These are phyloP conservation scores for Naganishia vishniacii DNA, from an alignment of 768 basidiomycete genomes.

Conservation along the genomic window DNA sequence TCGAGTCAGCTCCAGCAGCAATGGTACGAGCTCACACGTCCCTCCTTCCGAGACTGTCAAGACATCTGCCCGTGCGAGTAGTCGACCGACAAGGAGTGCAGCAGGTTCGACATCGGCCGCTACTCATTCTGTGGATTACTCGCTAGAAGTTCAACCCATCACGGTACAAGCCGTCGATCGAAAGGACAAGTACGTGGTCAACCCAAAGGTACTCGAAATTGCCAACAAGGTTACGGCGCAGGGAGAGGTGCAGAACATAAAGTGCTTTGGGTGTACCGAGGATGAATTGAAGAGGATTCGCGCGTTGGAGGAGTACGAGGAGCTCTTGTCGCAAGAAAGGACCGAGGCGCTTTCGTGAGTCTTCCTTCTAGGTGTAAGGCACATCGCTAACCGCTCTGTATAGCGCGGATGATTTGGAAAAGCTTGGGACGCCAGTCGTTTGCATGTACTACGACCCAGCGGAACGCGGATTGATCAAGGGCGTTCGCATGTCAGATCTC, in stretches of 20 bases:
- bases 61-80: neutral
- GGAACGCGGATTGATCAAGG: constrained; percentile 8
- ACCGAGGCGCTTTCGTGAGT: neutral
- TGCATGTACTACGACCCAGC: constrained; percentile 17
- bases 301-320: neutral
- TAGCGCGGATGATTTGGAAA: neutral
- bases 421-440: neutral
- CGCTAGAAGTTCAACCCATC: constrained; percentile 2
- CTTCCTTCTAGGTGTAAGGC: too few relatives aligned
- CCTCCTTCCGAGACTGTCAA: neutral
- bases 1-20: too few relatives aligned
- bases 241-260: constrained; percentile 3
- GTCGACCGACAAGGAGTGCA: neutral
- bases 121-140: neutral
- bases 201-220: neutral
- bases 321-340: too few relatives aligned
- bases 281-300: neutral
- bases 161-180: neutral
- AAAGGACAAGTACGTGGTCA: constrained; percentile 8
- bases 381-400: neutral
- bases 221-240: neutral
- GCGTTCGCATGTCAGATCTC: neutral
- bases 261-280: constrained; percentile 13
- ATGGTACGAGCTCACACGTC: too few relatives aligned
- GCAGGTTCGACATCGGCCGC: neutral